phyloP scores from a whole-genome alignment of 345 rosid genomes.

The Melaleuca quinquenervia region DNA sequence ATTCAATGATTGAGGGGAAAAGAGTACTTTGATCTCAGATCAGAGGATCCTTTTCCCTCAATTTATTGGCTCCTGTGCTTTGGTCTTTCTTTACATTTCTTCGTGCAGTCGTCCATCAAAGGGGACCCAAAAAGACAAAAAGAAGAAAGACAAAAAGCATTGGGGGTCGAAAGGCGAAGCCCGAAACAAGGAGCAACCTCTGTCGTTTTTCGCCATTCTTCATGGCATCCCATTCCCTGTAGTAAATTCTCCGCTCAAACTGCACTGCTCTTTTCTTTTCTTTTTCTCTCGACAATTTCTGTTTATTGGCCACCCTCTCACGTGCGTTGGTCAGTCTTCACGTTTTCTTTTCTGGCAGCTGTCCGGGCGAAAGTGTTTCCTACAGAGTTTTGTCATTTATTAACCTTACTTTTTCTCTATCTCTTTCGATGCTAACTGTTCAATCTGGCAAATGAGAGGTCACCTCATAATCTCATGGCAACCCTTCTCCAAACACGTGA shows the following conservation, averaged over 20 bases:
- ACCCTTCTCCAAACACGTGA: not conserved
- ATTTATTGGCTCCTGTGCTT: too few relatives aligned
- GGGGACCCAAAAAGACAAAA: too few relatives aligned
- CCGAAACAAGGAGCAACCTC: not conserved
- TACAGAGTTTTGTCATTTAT: too few relatives aligned
- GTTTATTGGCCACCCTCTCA: not conserved
- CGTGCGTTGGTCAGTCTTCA: not conserved
- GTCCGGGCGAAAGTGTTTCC: not conserved
- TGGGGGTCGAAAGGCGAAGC: too few relatives aligned
- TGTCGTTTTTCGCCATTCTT: not conserved
- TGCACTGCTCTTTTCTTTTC: not conserved
- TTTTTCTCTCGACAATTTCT: too few relatives aligned
- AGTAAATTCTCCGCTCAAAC: not conserved
- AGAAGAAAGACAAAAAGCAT: too few relatives aligned
- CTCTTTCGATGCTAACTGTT: not conserved
- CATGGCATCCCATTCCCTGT: rapidly evolving
- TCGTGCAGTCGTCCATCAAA: too few relatives aligned
- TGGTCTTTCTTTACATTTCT: too few relatives aligned
- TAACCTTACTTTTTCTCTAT: not conserved
- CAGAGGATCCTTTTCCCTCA: too few relatives aligned
- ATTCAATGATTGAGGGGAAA: too few relatives aligned
- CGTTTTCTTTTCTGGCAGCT: not conserved
- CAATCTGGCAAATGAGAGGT: not conserved
- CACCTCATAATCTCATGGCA: not conserved
- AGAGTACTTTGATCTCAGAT: too few relatives aligned